Evolutionary conservation across 805 yeast species (phyloP).

Genomic region (Ogataea degrootiae): DNA sequence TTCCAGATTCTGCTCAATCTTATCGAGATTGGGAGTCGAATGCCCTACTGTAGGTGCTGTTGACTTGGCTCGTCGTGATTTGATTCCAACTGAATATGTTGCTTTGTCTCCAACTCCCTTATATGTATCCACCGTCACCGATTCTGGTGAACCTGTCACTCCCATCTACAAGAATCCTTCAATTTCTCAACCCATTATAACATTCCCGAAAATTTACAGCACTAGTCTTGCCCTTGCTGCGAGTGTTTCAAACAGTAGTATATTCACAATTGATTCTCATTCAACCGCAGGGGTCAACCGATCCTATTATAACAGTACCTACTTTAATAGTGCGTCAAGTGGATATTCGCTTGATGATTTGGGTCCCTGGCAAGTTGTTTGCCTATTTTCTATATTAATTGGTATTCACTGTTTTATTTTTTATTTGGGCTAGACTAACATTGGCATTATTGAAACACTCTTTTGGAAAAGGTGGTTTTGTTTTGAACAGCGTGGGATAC

Average conservation of each 20-base stretch:
- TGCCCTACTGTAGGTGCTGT: slow-evolving; percentile 8
- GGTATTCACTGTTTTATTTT: slow-evolving; percentile 14
- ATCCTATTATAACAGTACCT: too few species aligned
- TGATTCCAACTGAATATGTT: neutral
- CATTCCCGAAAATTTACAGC: too few species aligned
- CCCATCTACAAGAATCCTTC: too few species aligned
- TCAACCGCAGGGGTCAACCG: neutral
- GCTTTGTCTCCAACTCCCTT: neutral
- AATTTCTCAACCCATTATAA: too few species aligned
- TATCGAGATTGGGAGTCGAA: slow-evolving; percentile 15
- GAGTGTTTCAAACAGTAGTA: neutral
- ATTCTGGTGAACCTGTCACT: too few species aligned
- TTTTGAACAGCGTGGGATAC: too few species aligned
- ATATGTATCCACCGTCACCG: too few species aligned
- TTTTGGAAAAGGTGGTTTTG: neutral
- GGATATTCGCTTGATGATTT: neutral
- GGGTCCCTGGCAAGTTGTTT: slow-evolving; percentile 7
- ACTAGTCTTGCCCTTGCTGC: neutral
- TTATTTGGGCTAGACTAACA: neutral
- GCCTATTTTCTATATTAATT: slow-evolving; percentile 9
- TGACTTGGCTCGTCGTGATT: slow-evolving; percentile 8
- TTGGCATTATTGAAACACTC: too few species aligned
- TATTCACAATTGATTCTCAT: neutral
- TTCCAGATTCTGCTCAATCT: slow-evolving; percentile 15
- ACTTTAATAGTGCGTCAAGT: neutral